A percentile compares a stretch with the other conserved stretches of the same genome.
Evolutionary conservation across 176 grass and related monocot genomes (phyloP).

Genomic region (Oryza longistaminata): DNA sequence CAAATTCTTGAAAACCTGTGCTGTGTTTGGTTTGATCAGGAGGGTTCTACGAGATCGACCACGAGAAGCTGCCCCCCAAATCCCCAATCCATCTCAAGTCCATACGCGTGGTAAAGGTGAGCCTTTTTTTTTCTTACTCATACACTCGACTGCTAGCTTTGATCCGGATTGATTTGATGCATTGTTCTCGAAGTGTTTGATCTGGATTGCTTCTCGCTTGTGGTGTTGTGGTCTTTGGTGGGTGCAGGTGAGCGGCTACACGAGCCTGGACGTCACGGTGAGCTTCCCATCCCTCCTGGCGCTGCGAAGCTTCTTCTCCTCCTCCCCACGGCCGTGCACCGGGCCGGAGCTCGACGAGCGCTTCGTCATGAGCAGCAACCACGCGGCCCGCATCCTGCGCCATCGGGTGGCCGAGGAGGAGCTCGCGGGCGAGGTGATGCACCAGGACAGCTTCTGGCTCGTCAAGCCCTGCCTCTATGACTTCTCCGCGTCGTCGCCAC

Average conservation of each 20-base stretch:
- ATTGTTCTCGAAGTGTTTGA: not conserved
- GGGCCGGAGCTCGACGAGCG: conserved; percentile 77
- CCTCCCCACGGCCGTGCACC: conserved; percentile 24
- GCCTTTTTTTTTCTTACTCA: not conserved
- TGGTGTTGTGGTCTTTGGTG: not conserved
- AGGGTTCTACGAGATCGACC: conserved; percentile 80
- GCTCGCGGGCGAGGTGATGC: conserved; percentile 30
- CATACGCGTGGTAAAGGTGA: conserved; percentile 71
- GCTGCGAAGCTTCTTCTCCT: conserved; percentile 67
- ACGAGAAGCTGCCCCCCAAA: conserved; percentile 69
- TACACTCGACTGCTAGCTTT: not conserved
- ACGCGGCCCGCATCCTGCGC: conserved; percentile 66
- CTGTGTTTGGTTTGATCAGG: conserved; percentile 43
- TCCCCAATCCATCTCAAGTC: conserved; percentile 80
- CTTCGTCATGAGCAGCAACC: conserved; percentile 83
- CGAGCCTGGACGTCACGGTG: conserved; percentile 64
- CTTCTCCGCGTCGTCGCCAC: conserved; percentile 11
- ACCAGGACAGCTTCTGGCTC: conserved; percentile 80
- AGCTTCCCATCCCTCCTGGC: conserved; percentile 66
- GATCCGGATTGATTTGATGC: not conserved
- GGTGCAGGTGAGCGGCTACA: conserved; percentile 57
- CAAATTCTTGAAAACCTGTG: conserved; percentile 27
- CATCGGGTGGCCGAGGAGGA: conserved; percentile 44
- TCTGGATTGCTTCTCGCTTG: conserved; percentile 25
- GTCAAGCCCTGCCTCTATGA: conserved; percentile 48